These are phyloP conservation scores for Capsicum pubescens DNA, from an alignment of 257 asterid species.

Conservation along the genomic window DNA sequence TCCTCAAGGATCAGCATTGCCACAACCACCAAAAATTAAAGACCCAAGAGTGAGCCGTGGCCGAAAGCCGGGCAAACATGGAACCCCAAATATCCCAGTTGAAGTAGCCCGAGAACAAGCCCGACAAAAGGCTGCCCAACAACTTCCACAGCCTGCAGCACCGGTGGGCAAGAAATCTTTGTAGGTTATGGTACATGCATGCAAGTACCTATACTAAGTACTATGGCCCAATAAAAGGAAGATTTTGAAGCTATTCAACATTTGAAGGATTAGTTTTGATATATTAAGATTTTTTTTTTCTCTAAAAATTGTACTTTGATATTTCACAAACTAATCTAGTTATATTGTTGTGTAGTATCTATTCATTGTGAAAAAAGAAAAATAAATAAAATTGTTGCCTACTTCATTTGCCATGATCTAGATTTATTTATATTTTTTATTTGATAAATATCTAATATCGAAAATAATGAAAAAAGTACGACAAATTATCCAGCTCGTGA, in stretches of 20 bases:
- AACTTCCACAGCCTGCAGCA: too few species aligned
- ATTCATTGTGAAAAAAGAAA: background rate
- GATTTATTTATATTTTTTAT: background rate
- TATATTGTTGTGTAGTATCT: background rate
- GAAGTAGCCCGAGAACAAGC: too few species aligned
- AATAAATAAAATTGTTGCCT: background rate
- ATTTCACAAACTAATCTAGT: conserved; percentile 10
- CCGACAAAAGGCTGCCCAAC: too few species aligned
- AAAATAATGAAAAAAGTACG: too few species aligned
- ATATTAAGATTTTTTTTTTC: background rate
- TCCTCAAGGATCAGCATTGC: too few species aligned
- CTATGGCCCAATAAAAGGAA: background rate
- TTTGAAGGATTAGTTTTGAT: conserved; percentile 18
- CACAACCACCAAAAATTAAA: too few species aligned
- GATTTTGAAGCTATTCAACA: conserved; percentile 26
- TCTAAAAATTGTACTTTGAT: background rate
- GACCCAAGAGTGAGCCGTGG: too few species aligned
- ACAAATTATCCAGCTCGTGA: too few species aligned
- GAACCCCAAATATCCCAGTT: too few species aligned
- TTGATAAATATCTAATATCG: background rate
- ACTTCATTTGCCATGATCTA: background rate
- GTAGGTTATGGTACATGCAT: conserved; percentile 64
- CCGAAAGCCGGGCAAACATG: too few species aligned
- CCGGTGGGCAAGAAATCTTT: background rate
- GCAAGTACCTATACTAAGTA: conserved; percentile 46